Evolutionary conservation across 2,329 filamentous ascomycete species (phyloP).

Genomic region (Fonsecaea pedrosoi): DNA sequence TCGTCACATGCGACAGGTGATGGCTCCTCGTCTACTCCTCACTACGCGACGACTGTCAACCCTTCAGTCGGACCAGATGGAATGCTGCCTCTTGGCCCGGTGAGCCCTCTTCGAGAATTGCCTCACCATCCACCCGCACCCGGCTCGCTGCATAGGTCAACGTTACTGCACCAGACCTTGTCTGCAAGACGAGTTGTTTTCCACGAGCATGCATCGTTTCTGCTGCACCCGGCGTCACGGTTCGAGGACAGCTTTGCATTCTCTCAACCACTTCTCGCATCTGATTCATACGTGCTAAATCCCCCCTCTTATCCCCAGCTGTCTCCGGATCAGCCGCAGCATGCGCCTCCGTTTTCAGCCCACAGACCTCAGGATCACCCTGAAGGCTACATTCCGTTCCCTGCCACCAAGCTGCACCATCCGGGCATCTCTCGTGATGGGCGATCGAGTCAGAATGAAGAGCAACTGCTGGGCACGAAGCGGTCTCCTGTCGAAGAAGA

Average conservation of each 20-base stretch:
- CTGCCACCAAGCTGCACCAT: neutral
- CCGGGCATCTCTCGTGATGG: neutral
- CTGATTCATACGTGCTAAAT: neutral
- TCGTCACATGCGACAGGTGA: neutral
- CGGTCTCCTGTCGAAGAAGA: neutral
- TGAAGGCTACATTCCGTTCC: neutral
- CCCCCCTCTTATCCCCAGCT: neutral
- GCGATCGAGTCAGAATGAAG: neutral
- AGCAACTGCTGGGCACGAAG: neutral
- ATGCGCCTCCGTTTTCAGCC: neutral
- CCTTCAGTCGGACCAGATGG: conserved; percentile 2
- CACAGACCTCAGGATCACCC: neutral
- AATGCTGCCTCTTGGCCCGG: neutral
- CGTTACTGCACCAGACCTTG: conserved; percentile 10
- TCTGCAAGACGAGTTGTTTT: conserved; percentile 13
- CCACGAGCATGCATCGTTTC: neutral
- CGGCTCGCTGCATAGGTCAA: neutral
- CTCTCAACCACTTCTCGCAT: neutral
- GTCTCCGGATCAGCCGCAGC: neutral
- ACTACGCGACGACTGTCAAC: neutral
- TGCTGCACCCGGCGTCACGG: neutral
- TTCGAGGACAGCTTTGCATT: neutral
- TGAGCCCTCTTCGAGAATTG: conserved; percentile 3
- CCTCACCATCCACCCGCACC: conserved; percentile 2
- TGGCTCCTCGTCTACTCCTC: conserved; percentile 7